Percentiles rank a stretch among this genome's conserved stretches.
Conservation (phyloP, 1,284 basidiomycete species). For the Amylostereum chailletii region DNA sequence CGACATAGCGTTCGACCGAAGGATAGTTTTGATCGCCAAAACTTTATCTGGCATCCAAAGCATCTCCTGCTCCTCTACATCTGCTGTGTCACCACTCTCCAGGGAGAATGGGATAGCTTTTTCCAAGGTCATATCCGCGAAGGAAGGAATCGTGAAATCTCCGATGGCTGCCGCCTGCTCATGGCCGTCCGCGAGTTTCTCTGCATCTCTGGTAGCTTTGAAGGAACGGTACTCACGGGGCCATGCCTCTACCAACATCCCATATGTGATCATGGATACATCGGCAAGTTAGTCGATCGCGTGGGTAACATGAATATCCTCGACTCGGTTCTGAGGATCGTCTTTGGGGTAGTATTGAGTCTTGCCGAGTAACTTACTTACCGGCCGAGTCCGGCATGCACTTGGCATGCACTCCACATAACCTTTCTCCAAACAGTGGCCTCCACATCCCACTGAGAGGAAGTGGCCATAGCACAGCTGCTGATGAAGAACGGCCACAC, state of each 20-base stretch:
- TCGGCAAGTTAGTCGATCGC: not conserved
- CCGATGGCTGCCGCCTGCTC: not conserved
- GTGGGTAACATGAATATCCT: not conserved
- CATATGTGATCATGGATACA: slow-evolving; percentile 8
- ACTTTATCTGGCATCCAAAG: not conserved
- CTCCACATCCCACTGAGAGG: not conserved
- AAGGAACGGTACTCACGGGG: slow-evolving; percentile 14
- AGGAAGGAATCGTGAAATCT: too few relatives aligned
- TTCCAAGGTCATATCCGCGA: not conserved
- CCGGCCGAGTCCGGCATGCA: too few relatives aligned
- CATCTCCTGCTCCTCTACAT: not conserved
- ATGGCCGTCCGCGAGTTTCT: not conserved
- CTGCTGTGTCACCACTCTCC: not conserved
- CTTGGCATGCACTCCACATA: too few relatives aligned
- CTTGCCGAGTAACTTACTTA: too few relatives aligned
- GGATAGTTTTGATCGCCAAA: not conserved
- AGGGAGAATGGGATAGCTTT: not conserved
- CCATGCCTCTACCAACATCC: slow-evolving; percentile 21
- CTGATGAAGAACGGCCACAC: slow-evolving; percentile 28
- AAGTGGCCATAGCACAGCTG: slow-evolving; percentile 28
- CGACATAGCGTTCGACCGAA: not conserved
- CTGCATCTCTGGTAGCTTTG: not conserved
- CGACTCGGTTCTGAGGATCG: not conserved
- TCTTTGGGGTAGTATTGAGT: slow-evolving; percentile 16
- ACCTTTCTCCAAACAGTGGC: too few relatives aligned